Conservation (phyloP, 2,329 filamentous ascomycete species). For the Verruconis gallopava region DNA sequence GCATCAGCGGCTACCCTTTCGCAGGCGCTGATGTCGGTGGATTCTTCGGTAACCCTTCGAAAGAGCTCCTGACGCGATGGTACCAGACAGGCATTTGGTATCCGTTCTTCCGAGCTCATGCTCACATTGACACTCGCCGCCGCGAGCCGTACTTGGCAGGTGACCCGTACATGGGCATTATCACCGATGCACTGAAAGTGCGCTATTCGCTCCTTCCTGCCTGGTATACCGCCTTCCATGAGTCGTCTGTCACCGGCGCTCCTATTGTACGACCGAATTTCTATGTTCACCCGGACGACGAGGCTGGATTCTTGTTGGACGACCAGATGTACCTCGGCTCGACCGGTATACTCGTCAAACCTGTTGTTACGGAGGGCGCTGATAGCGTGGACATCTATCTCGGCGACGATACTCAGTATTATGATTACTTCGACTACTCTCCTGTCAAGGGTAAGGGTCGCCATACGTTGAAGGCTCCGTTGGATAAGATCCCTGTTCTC, state of each 20-base stretch:
- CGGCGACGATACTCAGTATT: slow-evolving; percentile 80
- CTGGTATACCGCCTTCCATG: slow-evolving; percentile 96
- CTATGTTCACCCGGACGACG: slow-evolving; percentile 78
- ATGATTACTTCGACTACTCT: slow-evolving; percentile 86
- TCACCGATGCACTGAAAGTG: slow-evolving; percentile 75
- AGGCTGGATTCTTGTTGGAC: slow-evolving; percentile 76
- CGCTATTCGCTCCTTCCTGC: slow-evolving; percentile 81
- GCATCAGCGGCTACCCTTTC: slow-evolving; percentile 87
- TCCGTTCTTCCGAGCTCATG: slow-evolving; percentile 94
- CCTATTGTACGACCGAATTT: slow-evolving; percentile 88
- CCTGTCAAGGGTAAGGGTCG: slow-evolving; percentile 60
- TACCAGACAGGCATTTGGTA: slow-evolving; percentile 96
- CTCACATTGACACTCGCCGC: slow-evolving; percentile 89
- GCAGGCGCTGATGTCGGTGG: slow-evolving; percentile 91
- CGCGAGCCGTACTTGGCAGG: slow-evolving; percentile 84
- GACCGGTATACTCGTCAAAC: slow-evolving; percentile 85
- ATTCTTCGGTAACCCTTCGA: slow-evolving; percentile 94
- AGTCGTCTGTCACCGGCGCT: slow-evolving; percentile 67
- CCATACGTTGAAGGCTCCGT: slow-evolving; percentile 59
- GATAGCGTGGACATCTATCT: slow-evolving; percentile 69
- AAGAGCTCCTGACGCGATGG: slow-evolving; percentile 85
- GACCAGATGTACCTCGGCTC: slow-evolving; percentile 86
- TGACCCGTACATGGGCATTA: slow-evolving; percentile 74
- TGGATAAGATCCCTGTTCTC: slow-evolving; percentile 77
- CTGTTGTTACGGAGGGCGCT: slow-evolving; percentile 66